phyloP scores from a whole-genome alignment of 2,329 filamentous ascomycete species.

The Xylaria hypoxylon region DNA sequence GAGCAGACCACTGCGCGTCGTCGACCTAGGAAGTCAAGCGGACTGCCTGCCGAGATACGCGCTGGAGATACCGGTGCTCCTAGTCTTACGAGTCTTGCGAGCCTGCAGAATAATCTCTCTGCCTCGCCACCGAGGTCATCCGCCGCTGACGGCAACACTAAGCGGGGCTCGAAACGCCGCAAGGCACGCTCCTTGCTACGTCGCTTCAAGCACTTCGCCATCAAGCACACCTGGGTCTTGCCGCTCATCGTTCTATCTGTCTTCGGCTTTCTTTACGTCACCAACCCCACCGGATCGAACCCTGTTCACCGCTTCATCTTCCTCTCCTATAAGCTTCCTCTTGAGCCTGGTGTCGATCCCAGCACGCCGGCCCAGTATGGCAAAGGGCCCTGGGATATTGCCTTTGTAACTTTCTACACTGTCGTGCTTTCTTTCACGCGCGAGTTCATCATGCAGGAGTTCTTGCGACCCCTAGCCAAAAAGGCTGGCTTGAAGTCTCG shows the following conservation, averaged over 20 bases:
- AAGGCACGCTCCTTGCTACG: slow-evolving; percentile 66
- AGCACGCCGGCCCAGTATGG: slow-evolving; percentile 76
- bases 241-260: slow-evolving; percentile 76
- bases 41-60: slow-evolving; percentile 64
- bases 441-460: slow-evolving; percentile 94
- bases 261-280: slow-evolving; percentile 75
- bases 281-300: slow-evolving; percentile 82
- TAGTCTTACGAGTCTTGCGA: slow-evolving; percentile 64
- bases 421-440: slow-evolving; percentile 91
- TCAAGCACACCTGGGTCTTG: slow-evolving; percentile 71
- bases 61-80: slow-evolving; percentile 68
- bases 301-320: slow-evolving; percentile 85
- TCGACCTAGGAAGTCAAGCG: slow-evolving; percentile 66
- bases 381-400: slow-evolving; percentile 88
- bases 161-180: slow-evolving; percentile 65
- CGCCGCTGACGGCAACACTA: slow-evolving; percentile 47
- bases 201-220: slow-evolving; percentile 62
- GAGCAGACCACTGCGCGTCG: slow-evolving; percentile 57
- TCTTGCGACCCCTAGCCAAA: slow-evolving; percentile 81
- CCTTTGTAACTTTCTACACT: slow-evolving; percentile 90
- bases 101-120: slow-evolving; percentile 50
- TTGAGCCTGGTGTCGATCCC: slow-evolving; percentile 54
- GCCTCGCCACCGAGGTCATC: slow-evolving; percentile 36
- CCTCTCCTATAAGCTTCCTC: slow-evolving; percentile 83
- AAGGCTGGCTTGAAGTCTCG: slow-evolving; percentile 75